phyloP scores from a whole-genome alignment of 78 protist genomes.

The Cavenderia fasciculata region DNA sequence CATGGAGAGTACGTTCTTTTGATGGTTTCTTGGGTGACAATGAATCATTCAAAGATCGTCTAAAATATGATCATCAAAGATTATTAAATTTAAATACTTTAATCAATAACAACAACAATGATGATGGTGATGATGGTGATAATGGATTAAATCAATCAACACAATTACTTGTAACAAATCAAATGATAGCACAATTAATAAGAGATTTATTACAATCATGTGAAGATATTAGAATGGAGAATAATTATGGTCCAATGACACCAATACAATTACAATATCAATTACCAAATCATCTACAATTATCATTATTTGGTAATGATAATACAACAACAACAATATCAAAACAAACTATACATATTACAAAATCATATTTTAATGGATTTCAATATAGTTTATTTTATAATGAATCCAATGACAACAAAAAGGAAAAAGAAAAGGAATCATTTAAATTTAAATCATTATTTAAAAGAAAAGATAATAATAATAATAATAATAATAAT shows the following conservation, averaged over 20 bases:
- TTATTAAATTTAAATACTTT: too few relatives aligned
- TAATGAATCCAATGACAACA: neutral
- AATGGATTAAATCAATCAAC: too few relatives aligned
- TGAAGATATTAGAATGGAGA: constrained; percentile 8
- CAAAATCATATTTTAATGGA: constrained; percentile 25
- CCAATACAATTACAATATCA: constrained; percentile 8
- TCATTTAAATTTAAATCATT: too few relatives aligned
- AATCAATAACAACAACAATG: too few relatives aligned
- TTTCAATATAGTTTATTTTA: constrained; percentile 57
- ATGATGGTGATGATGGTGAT: too few relatives aligned
- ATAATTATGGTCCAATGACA: constrained; percentile 47
- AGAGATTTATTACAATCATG: constrained; percentile 22
- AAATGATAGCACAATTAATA: neutral
- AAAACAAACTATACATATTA: neutral
- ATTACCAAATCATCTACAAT: neutral
- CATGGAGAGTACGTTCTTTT: constrained; percentile 46
- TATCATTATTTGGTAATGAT: neutral
- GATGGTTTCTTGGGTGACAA: constrained; percentile 59
- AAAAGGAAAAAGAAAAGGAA: too few relatives aligned
- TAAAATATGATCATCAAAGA: constrained; percentile 20
- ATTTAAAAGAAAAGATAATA: too few relatives aligned
- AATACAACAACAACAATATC: neutral
- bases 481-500: neutral
- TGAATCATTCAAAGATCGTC: constrained; percentile 45
- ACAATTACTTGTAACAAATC: constrained; percentile 15